Base-by-base conservation (phyloP, 257 asterid species). In the Fraxinus americana region DNA sequence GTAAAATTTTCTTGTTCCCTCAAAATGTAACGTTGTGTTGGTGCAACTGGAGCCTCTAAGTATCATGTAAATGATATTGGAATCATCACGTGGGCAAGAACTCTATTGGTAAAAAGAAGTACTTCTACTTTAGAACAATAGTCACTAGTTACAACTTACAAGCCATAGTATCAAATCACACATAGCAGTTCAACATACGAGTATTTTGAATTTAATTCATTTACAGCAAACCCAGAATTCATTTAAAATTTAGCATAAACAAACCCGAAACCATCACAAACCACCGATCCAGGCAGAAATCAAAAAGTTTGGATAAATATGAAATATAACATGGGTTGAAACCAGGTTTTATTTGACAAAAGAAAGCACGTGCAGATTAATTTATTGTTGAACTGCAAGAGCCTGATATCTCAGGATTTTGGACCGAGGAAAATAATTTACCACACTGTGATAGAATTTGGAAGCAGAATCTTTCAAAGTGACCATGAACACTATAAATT, bases 1-100 rank as follows among this genome's bases (percentile, higher is more conserved):
- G 32, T 67, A 25, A 77, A 67, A 50, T 70, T 45, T 21, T 11
- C 48, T 16, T 68, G 71, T 21, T 16, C 54, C 69, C 23, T 77
- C 10, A 19, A 67, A 67, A 7, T 8, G 21, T 67, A 23, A 45
- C 21, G 13, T n/a, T 66, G 29, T 34, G 19, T 35, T 34, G 11
- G 65, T 19, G 35, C 67, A 45, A 67, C 52, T 27, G 70, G 35
- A 52, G 59, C 16, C n/a, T 39, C 71, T 14, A 54, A 50, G 14
- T 29, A 71, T 29, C 29, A 3, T 52, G 25, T 29, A 19, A 25
- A 39, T 32, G 59, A 17, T n/a, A 16, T 19, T 38, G 17, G 45
- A 12, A 27, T 25, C 21, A 71, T 29, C 32, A 34, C 43, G 39
- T 13, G 21, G 14, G 11, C 34, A 29, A 19, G 52, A 78, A 61